Base-by-base conservation (phyloP, 108 stramenopile genomes). In the Ochromonas danica region DNA sequence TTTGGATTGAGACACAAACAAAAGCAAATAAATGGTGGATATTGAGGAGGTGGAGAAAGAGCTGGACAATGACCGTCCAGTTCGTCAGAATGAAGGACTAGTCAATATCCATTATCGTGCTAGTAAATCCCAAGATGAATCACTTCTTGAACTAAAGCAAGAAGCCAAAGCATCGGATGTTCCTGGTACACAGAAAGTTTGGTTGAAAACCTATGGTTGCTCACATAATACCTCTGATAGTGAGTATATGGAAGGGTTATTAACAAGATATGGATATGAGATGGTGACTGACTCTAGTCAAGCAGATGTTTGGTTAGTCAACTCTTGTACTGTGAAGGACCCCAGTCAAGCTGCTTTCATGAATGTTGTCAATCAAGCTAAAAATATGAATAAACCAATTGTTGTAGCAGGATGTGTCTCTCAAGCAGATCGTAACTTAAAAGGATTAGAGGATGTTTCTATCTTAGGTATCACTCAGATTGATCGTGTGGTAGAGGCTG, bases 321-420 rank as follows among this genome's bases (percentile, higher is more conserved):
- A 88, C 72, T 80, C 72, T 39, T 88, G 87, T 84, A 88, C 87
- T 0, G 87, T 88, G 1, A 88, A 88, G 39, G 83, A 85, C 61
- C 87, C 87, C 38, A 40, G 38, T 6, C 81, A 88, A 51, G 70
- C 74, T 3, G 78, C 77, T 0, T 84, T 88, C 30, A n/a, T 83
- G 3, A 62, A 82, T 60, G 28, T 81, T 6, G 81, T 86, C 1
- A 14, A 70, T 31, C 40, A 78, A 17, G 43, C 42, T 1, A n/a
- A 71, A 17, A 81, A 61, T 2, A 75, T 74, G 63, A 62, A 28
- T 22, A 51, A 75, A 10, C 61, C 79, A 1, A 27, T 85, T 14
- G 85, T 88, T 17, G 85, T 86, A 1, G 80, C 84, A 0, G 87
- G 87, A 1, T 88, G 87, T 45, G 85, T 88, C 27, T 85, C 87